Base-by-base conservation (phyloP, 176 grass and related monocot genomes). In the Rhipidocladum racemiflorum region DNA sequence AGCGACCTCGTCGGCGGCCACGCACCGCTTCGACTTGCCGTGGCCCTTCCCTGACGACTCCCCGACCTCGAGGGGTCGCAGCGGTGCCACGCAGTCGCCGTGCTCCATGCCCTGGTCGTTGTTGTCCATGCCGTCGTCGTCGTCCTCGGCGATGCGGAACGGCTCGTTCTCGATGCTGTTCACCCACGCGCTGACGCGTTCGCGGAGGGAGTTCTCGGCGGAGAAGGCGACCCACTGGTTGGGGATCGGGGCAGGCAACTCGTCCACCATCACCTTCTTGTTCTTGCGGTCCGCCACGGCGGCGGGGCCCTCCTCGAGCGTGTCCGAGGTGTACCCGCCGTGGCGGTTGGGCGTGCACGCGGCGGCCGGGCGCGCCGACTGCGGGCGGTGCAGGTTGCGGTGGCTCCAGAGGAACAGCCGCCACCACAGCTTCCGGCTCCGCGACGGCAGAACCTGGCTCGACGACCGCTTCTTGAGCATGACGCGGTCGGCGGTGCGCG, bases 391-490 rank as follows among this genome's bases (percentile, higher is more conserved):
- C 45, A 95, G 87, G 81, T 99, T 99, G 30, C 96, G 94, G 85
- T 99, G 96, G 87, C 96, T 99, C 96, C 96, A 99, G 11, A 99
- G 71, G 83, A 99, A 99, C 50, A 99, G 93, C 76, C 82, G 87
- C 96, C 93, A 99, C 96, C 96, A 99, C 17, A 99, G 87, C 92
- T 95, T 99, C 38, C 96, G 66, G 85, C 96, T 99, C 61, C 96
- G 82, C 21, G 96, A 99, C 3, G 96, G 96, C 35, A 99, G 89
- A 51, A 99, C 96, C 78, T 99, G 96, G 90, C 96, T 99, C 16
- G 96, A 99, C 70, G 92, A 95, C 63, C 93, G 90, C 89, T 91
- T 87, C 86, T 95, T 95, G 12, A 99, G 89, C 90, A 99, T 99
- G 0, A 99, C 91, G 50, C 40, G 81, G 59, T 99, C 96, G 2